These are phyloP conservation scores for Jaltomata sinuosa DNA, from an alignment of 257 asterid species.

Conservation along the genomic window DNA sequence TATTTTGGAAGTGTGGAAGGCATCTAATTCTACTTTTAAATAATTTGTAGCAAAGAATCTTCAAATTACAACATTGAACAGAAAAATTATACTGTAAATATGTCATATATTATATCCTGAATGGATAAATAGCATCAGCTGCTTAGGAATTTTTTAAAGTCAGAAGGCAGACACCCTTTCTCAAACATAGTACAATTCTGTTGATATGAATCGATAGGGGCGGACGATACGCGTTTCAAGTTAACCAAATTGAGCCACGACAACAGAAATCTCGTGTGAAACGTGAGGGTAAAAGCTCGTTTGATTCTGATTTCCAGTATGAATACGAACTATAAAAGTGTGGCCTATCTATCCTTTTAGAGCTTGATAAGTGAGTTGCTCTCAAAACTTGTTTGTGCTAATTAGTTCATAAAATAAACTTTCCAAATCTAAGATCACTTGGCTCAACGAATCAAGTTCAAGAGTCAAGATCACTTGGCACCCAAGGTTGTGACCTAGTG, in stretches of 20 bases:
- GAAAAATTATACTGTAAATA: background rate
- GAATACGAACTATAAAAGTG: background rate
- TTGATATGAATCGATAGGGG: background rate
- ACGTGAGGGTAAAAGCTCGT: background rate
- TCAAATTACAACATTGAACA: background rate
- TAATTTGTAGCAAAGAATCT: background rate
- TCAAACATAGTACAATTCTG: background rate
- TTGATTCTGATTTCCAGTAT: background rate
- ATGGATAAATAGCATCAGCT: conserved; percentile 1
- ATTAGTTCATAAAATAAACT: background rate
- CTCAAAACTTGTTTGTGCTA: background rate
- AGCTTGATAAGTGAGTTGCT: background rate
- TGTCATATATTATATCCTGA: background rate
- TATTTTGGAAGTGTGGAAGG: background rate
- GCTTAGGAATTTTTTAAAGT: background rate
- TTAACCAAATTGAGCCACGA: background rate
- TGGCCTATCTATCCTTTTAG: background rate
- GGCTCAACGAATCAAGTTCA: background rate
- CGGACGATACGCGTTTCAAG: background rate
- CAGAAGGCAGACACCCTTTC: background rate
- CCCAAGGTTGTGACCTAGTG: background rate
- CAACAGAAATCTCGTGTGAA: background rate
- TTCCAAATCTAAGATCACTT: background rate
- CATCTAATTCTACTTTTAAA: background rate
- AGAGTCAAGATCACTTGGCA: background rate